A percentile compares a stretch with the other conserved stretches of the same genome.
Evolutionary conservation across 1,284 basidiomycete species (phyloP).

Genomic region (Sanghuangporus sanghuang): DNA sequence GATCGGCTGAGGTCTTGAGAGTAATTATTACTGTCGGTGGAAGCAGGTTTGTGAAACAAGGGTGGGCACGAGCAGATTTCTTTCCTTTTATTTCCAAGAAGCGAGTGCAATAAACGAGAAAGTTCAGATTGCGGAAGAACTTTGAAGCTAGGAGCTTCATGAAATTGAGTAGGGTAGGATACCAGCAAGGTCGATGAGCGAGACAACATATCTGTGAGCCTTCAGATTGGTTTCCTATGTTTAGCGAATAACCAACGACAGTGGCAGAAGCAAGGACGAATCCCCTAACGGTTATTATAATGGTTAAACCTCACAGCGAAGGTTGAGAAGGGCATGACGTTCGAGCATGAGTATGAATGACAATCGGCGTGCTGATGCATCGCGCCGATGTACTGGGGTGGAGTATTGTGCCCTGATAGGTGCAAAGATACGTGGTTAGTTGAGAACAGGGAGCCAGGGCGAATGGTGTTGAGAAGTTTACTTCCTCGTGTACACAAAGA

Average conservation of each 20-base stretch:
- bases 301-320: background rate
- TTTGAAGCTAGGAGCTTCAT: background rate
- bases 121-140: background rate
- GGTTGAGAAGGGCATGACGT: background rate
- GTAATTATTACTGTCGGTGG: background rate
- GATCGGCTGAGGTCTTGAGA: background rate
- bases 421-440: background rate
- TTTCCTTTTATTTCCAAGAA: background rate
- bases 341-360: background rate
- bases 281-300: background rate
- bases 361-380: background rate
- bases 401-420: background rate
- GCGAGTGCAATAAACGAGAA: background rate
- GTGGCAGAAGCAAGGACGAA: background rate
- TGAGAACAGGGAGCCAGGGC: background rate
- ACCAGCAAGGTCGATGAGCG: background rate
- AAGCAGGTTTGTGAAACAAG: background rate
- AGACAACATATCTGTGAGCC: background rate
- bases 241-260: background rate
- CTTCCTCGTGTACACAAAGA: background rate
- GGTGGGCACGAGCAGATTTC: background rate
- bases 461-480: background rate
- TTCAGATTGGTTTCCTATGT: background rate
- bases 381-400: background rate
- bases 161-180: background rate